These are phyloP conservation scores for Aspergillus vadensis DNA, from an alignment of 2,329 filamentous ascomycete genomes.

Conservation along the genomic window DNA sequence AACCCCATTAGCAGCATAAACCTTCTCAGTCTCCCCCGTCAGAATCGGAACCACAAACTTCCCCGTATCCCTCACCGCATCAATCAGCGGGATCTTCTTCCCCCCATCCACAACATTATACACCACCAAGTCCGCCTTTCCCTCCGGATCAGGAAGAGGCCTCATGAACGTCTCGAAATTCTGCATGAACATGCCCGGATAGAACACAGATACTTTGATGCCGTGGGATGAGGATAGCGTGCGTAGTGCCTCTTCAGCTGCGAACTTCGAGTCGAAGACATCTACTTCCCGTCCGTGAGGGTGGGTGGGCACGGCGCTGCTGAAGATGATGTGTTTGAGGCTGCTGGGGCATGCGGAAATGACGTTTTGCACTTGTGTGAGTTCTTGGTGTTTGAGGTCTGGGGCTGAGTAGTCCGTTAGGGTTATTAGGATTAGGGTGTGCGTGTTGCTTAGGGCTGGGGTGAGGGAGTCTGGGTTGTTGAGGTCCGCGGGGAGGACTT, in stretches of 20 bases:
- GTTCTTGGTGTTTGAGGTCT: constrained; percentile 30
- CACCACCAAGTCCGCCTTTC: constrained; percentile 31
- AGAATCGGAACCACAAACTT: constrained; percentile 43
- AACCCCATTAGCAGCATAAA: constrained; percentile 38
- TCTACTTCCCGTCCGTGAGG: constrained; percentile 28
- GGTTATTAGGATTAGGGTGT: constrained; percentile 42
- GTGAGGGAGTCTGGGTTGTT: constrained; percentile 39
- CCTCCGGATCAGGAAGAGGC: constrained; percentile 12
- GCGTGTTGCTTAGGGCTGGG: constrained; percentile 48
- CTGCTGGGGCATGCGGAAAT: constrained; percentile 32
- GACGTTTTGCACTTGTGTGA: constrained; percentile 28
- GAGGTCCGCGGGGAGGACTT: constrained; percentile 57
- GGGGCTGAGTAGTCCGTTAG: constrained; percentile 21
- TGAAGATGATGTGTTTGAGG: constrained; percentile 34
- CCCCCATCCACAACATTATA: constrained; percentile 24
- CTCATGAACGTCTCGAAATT: constrained; percentile 42
- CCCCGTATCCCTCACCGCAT: constrained; percentile 39
- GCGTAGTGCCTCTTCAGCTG: constrained; percentile 58
- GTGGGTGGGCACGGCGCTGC: constrained; percentile 24
- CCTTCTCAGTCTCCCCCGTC: constrained; percentile 33
- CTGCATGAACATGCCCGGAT: constrained; percentile 59
- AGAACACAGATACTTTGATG: constrained; percentile 56
- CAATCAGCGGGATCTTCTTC: constrained; percentile 36
- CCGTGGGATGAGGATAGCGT: constrained; percentile 42
- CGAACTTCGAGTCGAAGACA: constrained; percentile 61